phyloP scores from a whole-genome alignment of 2,329 filamentous ascomycete species.

The Sporothrix humicola region DNA sequence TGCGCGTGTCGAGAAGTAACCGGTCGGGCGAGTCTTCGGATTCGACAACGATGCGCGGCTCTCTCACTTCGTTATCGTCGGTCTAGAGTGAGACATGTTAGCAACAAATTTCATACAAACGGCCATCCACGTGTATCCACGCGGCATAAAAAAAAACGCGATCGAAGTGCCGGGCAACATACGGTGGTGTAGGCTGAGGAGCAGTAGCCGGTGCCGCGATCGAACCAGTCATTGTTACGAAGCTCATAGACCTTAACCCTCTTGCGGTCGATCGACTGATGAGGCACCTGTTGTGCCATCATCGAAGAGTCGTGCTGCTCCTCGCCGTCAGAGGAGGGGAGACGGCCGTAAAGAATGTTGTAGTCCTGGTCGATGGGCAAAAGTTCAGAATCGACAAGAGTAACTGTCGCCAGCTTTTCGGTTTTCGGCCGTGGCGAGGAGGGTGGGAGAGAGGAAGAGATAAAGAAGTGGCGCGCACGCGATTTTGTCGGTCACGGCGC shows the following conservation, averaged over 20 bases:
- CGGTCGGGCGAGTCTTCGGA: constrained; percentile 90
- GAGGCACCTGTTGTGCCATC: constrained; percentile 75
- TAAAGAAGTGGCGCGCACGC: constrained; percentile 28
- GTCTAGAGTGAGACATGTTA: constrained; percentile 39
- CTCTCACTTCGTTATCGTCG: constrained; percentile 65
- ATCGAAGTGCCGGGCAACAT: constrained; percentile 48
- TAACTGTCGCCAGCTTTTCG: constrained; percentile 61
- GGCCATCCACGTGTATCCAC: constrained; percentile 1
- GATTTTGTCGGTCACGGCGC: constrained; percentile 5
- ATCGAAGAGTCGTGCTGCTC: constrained; percentile 66
- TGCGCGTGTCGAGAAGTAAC: constrained; percentile 84
- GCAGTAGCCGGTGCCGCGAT: constrained; percentile 95
- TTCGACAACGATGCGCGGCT: constrained; percentile 86
- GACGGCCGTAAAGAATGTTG: constrained; percentile 58
- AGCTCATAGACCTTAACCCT: constrained; percentile 99
- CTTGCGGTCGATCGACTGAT: constrained; percentile 69
- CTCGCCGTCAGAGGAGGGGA: constrained; percentile 51
- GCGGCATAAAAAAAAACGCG: constrained; percentile 16
- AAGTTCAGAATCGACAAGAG: constrained; percentile 59
- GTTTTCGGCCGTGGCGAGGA: constrained; percentile 36
- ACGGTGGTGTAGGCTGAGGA: constrained; percentile 76
- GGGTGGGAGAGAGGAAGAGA: constrained; percentile 33
- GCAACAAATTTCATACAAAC: constrained; percentile 31
- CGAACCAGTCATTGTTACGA: constrained; percentile 98
- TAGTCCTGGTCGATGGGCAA: constrained; percentile 66